phyloP scores from a whole-genome alignment of 2,329 filamentous ascomycete genomes.

The Clathrospora elynae region DNA sequence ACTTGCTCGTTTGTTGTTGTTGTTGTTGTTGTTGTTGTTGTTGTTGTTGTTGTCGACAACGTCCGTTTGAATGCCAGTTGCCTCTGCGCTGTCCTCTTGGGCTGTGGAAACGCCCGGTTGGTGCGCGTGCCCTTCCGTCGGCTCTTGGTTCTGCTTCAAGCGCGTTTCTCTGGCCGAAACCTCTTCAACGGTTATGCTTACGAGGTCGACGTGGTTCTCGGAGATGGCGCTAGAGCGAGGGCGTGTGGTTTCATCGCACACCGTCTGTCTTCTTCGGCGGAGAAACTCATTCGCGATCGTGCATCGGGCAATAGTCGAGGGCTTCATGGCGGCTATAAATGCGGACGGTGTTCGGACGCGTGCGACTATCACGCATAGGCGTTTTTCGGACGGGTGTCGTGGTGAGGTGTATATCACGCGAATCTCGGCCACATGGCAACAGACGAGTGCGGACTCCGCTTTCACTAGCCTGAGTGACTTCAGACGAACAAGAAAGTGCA shows the following conservation, averaged over 20 bases:
- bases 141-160: not conserved
- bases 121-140: not conserved
- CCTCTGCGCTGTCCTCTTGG: not conserved
- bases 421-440: constrained; percentile 12
- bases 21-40: too few species aligned
- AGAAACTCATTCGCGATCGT: constrained; percentile 20
- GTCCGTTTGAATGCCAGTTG: not conserved
- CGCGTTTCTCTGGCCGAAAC: not conserved
- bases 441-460: constrained; percentile 13
- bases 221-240: not conserved
- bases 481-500: constrained; percentile 11
- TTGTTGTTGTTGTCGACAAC: not conserved
- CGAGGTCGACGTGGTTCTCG: constrained; percentile 9
- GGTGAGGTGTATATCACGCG: constrained; percentile 17
- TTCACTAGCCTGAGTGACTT: constrained; percentile 9
- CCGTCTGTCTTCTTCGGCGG: constrained; percentile 13
- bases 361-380: constrained; percentile 3
- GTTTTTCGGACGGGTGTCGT: constrained; percentile 8
- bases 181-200: constrained; percentile 1
- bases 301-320: constrained; percentile 14
- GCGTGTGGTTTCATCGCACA: constrained; percentile 2
- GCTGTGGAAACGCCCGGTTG: not conserved
- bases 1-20: constrained; percentile 3
- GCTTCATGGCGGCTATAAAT: constrained; percentile 20
- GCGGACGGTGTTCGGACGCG: constrained; percentile 4